phyloP scores from a whole-genome alignment of 257 asterid genomes.

The Euphrasia confusa region DNA sequence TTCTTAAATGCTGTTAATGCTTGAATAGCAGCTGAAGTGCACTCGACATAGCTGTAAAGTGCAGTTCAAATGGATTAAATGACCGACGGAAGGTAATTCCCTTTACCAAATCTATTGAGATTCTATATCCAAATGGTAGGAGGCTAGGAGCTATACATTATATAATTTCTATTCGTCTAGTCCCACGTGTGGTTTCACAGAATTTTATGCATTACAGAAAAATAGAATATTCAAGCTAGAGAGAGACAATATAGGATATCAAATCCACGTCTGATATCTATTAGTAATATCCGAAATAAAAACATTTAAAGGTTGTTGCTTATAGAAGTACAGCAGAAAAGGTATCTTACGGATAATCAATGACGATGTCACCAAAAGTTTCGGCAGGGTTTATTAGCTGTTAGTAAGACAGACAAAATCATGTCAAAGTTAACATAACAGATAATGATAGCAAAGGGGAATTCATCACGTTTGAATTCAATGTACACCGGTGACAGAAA shows the following conservation, averaged over 20 bases:
- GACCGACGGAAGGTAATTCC: neutral
- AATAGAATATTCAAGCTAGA: conserved; percentile 19
- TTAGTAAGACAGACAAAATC: conserved; percentile 28
- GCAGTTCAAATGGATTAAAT: conserved; percentile 23
- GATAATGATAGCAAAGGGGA: conserved; percentile 6
- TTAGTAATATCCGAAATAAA: conserved; percentile 7
- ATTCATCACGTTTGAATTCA: conserved; percentile 10
- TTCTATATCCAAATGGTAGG: conserved; percentile 7
- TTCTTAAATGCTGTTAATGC: conserved; percentile 64
- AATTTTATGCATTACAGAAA: conserved; percentile 11
- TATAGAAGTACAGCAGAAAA: conserved; percentile 27
- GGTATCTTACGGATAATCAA: conserved; percentile 92
- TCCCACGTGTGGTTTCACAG: conserved; percentile 5
- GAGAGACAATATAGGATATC: conserved; percentile 10
- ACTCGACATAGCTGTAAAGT: conserved; percentile 78
- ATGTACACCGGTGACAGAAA: conserved; percentile 2
- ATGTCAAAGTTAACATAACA: conserved; percentile 22
- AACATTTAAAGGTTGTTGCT: conserved; percentile 6
- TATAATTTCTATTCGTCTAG: conserved; percentile 1
- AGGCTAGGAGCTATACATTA: conserved; percentile 12
- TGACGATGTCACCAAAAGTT: conserved; percentile 98
- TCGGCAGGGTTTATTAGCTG: conserved; percentile 98
- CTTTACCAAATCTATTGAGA: conserved; percentile 1
- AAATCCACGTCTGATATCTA: conserved; percentile 16
- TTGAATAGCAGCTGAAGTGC: conserved; percentile 97